A percentile compares a stretch with the other conserved stretches of the same genome.
Conservation (phyloP, 2,329 filamentous ascomycete species). For the Verticillium albo-atrum region DNA sequence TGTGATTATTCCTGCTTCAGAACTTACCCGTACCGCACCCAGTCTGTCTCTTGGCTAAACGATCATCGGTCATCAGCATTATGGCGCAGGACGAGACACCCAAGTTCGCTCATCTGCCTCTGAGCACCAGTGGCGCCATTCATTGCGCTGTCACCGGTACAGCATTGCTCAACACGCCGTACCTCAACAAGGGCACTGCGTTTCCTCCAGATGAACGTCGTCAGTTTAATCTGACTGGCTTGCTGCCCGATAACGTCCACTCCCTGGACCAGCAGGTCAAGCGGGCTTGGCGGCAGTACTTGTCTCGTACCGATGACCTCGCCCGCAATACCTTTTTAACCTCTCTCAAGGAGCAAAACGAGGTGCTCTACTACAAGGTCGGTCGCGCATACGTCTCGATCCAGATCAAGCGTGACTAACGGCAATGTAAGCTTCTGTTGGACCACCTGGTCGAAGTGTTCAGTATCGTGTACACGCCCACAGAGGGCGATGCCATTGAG, state of each 20-base stretch:
- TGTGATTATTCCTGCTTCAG: not conserved
- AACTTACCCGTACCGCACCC: not conserved
- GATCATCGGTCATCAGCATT: not conserved
- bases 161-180: conserved; percentile 29
- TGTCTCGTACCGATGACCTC: conserved; percentile 55
- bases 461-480: conserved; percentile 85
- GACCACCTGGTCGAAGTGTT: conserved; percentile 86
- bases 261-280: conserved; percentile 71
- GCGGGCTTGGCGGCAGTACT: conserved; percentile 79
- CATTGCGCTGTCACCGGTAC: conserved; percentile 30
- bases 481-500: conserved; percentile 82
- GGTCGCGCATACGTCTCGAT: conserved; percentile 9
- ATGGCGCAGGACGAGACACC: conserved; percentile 4
- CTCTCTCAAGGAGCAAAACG: conserved; percentile 80
- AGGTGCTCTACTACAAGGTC: conserved; percentile 74
- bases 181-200: conserved; percentile 77
- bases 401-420: not conserved
- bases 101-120: conserved; percentile 25
- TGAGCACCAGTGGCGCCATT: conserved; percentile 29
- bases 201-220: conserved; percentile 66
- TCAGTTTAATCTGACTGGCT: conserved; percentile 65
- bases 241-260: conserved; percentile 69
- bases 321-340: conserved; percentile 88
- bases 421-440: conserved; percentile 55
- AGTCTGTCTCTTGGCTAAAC: not conserved